Evolutionary conservation across 2,329 filamentous ascomycete genomes (phyloP).

Genomic region (Leptodontidium sp.): DNA sequence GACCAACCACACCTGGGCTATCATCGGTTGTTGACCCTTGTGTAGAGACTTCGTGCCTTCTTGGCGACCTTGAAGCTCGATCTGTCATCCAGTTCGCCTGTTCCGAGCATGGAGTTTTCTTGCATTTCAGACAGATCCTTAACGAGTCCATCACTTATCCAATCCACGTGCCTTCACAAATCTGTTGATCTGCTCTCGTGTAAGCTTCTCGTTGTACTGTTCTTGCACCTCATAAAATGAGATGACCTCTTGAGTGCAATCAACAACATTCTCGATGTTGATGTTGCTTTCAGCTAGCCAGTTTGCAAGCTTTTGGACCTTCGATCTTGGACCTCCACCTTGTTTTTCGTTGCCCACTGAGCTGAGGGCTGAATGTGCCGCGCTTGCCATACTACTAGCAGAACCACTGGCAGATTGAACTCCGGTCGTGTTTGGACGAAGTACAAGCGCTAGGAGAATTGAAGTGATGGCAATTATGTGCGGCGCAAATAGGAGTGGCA

Average conservation of each 20-base stretch:
- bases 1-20: too few relatives aligned
- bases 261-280: slow-evolving; percentile 72
- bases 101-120: background rate
- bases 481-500: slow-evolving; percentile 72
- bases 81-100: background rate
- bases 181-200: slow-evolving; percentile 48
- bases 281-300: slow-evolving; percentile 77
- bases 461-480: slow-evolving; percentile 75
- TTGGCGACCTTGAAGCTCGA: too few relatives aligned
- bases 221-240: slow-evolving; percentile 69
- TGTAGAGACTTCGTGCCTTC: too few relatives aligned
- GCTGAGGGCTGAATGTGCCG: slow-evolving; percentile 45
- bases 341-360: slow-evolving; percentile 39
- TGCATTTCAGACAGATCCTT: background rate
- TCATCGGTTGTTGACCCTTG: too few relatives aligned
- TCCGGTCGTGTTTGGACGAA: slow-evolving; percentile 63
- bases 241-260: slow-evolving; percentile 76
- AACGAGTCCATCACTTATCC: slow-evolving; percentile 43
- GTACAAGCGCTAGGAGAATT: slow-evolving; percentile 72
- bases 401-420: slow-evolving; percentile 52
- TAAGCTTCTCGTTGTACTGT: slow-evolving; percentile 49
- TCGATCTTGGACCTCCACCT: slow-evolving; percentile 38
- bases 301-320: slow-evolving; percentile 63
- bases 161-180: slow-evolving; percentile 48
- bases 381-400: slow-evolving; percentile 46